Evolutionary conservation across 495 filamentous ascomycete species (phyloP).

Genomic region (Hypoxylon fragiforme): DNA sequence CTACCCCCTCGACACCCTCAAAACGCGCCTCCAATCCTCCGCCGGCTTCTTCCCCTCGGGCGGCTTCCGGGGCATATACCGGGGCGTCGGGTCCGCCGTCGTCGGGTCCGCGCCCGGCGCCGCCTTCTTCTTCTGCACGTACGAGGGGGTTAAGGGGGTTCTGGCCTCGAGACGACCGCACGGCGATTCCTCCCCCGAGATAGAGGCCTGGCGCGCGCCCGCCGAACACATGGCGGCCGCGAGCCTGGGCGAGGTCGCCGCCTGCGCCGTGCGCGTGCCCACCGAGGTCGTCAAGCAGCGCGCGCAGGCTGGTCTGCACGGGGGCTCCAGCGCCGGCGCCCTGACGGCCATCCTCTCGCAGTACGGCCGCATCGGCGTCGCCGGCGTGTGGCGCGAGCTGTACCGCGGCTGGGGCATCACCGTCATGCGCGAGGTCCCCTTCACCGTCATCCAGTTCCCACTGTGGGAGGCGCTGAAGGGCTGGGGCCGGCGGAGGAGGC

Average conservation of each 20-base stretch:
- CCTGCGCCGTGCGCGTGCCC: constrained; percentile 88
- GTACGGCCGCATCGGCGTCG: constrained; percentile 46
- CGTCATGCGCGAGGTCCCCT: constrained; percentile 93
- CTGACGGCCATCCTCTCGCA: constrained; percentile 69
- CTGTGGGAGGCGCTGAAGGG: constrained; percentile 92
- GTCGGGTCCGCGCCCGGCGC: constrained; percentile 97
- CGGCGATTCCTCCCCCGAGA: neutral
- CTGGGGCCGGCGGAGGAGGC: constrained; percentile 45
- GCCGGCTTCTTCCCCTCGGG: constrained; percentile 75
- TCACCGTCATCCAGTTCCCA: constrained; percentile 95
- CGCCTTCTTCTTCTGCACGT: constrained; percentile 97
- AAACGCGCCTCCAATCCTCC: constrained; percentile 89
- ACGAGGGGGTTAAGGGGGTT: constrained; percentile 75
- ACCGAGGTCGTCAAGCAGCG: constrained; percentile 98
- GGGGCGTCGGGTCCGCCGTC: constrained; percentile 68
- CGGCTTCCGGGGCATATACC: constrained; percentile 74
- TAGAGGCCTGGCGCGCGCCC: constrained; percentile 26
- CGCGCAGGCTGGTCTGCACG: constrained; percentile 79
- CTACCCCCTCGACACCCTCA: constrained; percentile 89
- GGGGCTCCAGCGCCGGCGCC: constrained; percentile 60
- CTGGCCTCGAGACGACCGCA: constrained; percentile 39
- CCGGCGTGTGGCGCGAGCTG: constrained; percentile 74
- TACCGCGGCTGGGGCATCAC: constrained; percentile 92
- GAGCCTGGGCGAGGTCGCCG: constrained; percentile 84
- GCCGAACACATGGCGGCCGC: constrained; percentile 84